These are phyloP conservation scores for Hypholoma fasciculare DNA, from an alignment of 768 basidiomycete genomes.

Conservation along the genomic window DNA sequence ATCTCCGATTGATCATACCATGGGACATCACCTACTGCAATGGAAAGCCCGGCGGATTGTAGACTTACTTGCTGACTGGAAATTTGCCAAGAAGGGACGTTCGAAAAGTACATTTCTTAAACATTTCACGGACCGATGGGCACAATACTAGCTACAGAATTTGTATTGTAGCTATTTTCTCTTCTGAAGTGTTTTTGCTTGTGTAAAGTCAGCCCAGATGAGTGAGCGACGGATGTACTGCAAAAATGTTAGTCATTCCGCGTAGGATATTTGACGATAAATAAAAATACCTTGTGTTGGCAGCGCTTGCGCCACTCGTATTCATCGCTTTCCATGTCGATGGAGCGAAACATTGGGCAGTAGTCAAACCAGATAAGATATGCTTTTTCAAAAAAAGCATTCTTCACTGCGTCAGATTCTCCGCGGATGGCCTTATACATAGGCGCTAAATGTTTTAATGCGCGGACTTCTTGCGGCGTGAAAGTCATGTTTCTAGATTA, in stretches of 20 bases:
- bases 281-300: not conserved
- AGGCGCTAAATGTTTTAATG: not conserved
- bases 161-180: no score
- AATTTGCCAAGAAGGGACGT: not conserved
- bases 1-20: not conserved
- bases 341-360: not conserved
- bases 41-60: not conserved
- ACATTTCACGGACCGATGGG: not conserved
- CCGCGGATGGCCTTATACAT: not conserved
- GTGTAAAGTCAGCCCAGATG: not conserved
- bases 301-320: not conserved
- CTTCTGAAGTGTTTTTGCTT: no score
- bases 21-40: not conserved
- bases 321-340: not conserved
- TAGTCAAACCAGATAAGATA: not conserved
- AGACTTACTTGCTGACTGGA: not conserved
- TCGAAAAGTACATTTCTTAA: not conserved
- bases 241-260: no score
- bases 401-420: not conserved
- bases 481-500: no score
- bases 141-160: not conserved
- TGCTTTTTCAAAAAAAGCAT: not conserved
- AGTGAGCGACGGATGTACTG: not conserved
- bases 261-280: no score
- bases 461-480: not conserved